Evolutionary conservation across 106 monocot genomes (phyloP).

Genomic region (Xerophyta viscosa): DNA sequence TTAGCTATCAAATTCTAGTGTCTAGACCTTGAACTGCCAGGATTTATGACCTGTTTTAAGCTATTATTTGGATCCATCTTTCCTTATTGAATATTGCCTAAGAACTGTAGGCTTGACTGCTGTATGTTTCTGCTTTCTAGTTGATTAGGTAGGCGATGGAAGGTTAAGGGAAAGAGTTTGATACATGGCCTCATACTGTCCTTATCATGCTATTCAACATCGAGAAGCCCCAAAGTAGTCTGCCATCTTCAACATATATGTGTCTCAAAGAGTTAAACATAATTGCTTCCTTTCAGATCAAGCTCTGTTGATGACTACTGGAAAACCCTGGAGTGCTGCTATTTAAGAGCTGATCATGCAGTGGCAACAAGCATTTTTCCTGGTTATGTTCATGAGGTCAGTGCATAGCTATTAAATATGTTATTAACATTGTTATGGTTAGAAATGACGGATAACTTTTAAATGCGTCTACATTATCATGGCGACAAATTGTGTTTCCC

Average conservation of each 20-base stretch:
- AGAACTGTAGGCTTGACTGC: background rate
- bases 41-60: too few relatives aligned
- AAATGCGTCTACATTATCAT: too few relatives aligned
- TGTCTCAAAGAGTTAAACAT: conserved; percentile 45
- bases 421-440: conserved; percentile 3
- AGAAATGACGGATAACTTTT: too few relatives aligned
- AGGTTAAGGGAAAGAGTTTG: conserved; percentile 15
- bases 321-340: conserved; percentile 85
- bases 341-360: conserved; percentile 42
- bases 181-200: conserved; percentile 18
- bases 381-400: conserved; percentile 85
- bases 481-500: too few relatives aligned
- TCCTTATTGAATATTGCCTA: too few relatives aligned
- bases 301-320: conserved; percentile 74
- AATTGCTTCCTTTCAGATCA: conserved; percentile 56
- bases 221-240: conserved; percentile 50
- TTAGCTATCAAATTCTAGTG: too few relatives aligned
- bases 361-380: conserved; percentile 58
- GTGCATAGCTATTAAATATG: conserved; percentile 5
- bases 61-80: too few relatives aligned
- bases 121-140: conserved; percentile 22
- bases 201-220: conserved; percentile 75
- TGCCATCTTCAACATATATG: conserved; percentile 28
- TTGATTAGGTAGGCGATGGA: conserved; percentile 53
- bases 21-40: too few relatives aligned